These are phyloP conservation scores for Scenedesmus sp. DNA, from an alignment of 163 green algal genomes.

Conservation along the genomic window DNA sequence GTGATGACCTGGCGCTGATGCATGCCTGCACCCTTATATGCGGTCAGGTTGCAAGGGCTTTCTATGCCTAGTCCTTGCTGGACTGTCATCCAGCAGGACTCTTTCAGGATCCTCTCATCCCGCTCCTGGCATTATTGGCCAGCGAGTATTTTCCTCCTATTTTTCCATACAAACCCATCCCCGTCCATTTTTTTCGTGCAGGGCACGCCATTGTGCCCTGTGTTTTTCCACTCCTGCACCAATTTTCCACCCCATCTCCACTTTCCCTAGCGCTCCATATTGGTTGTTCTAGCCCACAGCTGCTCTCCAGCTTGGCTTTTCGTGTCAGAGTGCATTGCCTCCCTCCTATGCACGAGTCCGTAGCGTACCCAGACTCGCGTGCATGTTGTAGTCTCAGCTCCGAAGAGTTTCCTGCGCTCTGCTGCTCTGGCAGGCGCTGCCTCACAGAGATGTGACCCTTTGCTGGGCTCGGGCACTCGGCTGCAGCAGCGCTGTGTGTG, in stretches of 20 bases:
- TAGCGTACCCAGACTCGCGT: background rate
- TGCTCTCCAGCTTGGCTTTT: background rate
- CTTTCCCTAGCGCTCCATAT: background rate
- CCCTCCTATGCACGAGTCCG: background rate
- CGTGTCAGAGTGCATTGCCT: background rate
- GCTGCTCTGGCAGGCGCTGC: background rate
- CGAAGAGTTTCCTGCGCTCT: background rate
- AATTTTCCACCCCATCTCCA: background rate
- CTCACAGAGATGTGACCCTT: background rate
- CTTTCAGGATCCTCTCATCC: background rate
- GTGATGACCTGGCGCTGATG: background rate
- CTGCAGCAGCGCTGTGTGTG: background rate
- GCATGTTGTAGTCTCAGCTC: background rate
- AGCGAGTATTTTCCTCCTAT: background rate
- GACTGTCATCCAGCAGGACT: background rate
- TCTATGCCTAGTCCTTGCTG: background rate
- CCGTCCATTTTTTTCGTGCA: background rate
- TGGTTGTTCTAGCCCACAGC: background rate
- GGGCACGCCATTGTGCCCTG: background rate
- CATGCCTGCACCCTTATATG: background rate
- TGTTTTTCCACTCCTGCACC: background rate
- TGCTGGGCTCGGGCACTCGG: background rate
- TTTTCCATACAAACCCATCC: background rate
- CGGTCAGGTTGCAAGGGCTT: background rate
- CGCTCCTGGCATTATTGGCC: background rate